A percentile compares a stretch with the other conserved stretches of the same genome.
These are phyloP conservation scores for Poa annua DNA, from an alignment of 176 grass and related monocot species.

Conservation along the genomic window DNA sequence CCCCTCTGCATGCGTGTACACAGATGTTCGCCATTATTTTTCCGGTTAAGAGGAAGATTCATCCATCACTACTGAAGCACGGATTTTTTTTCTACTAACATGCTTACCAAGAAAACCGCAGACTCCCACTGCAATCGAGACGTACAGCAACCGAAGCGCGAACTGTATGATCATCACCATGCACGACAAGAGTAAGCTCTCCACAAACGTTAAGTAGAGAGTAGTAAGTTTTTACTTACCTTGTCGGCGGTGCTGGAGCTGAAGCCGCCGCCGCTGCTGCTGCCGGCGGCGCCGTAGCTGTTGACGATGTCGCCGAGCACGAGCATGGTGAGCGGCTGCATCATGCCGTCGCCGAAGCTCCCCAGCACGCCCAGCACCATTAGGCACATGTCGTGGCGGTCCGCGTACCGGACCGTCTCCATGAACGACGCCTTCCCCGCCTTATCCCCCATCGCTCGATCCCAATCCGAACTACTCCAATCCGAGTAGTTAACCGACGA, in stretches of 20 bases:
- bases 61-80: too few species aligned
- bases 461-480: too few species aligned
- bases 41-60: not conserved
- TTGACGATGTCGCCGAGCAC: conserved; percentile 59
- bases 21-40: not conserved
- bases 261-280: not conserved
- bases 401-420: conserved; percentile 53
- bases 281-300: conserved; percentile 39
- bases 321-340: conserved; percentile 59
- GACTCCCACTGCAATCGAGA: conserved; percentile 43
- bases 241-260: conserved; percentile 40
- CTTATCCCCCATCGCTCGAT: not conserved
- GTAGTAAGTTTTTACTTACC: not conserved
- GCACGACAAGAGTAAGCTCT: not conserved
- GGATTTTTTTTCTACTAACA: too few species aligned
- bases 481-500: not conserved
- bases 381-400: conserved; percentile 39
- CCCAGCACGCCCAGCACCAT: conserved; percentile 51
- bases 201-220: too few species aligned
- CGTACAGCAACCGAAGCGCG: conserved; percentile 54
- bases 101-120: conserved; percentile 50
- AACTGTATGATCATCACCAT: not conserved
- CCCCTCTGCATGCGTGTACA: conserved; percentile 35
- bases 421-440: conserved; percentile 25
- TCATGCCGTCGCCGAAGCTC: conserved; percentile 62